Evolutionary conservation across 2,329 filamentous ascomycete genomes (phyloP).

Genomic region (Leptographium procerum): DNA sequence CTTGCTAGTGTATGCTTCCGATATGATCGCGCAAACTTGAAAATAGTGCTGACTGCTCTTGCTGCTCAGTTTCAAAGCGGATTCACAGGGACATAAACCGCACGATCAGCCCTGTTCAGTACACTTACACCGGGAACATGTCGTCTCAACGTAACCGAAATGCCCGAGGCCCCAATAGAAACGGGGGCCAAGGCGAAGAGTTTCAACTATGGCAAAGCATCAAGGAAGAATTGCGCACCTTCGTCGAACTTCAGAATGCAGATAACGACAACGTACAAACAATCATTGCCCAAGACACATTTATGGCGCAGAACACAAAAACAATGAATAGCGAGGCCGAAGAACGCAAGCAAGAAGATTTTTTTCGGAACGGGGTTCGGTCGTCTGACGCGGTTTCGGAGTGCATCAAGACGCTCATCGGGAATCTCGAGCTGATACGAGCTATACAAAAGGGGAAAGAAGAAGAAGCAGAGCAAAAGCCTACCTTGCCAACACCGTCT

Average conservation of each 20-base stretch:
- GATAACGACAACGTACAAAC: conserved; percentile 26
- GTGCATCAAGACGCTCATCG: conserved; percentile 22
- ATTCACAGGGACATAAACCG: background rate
- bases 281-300: conserved; percentile 27
- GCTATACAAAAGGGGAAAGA: conserved; percentile 31
- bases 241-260: conserved; percentile 26
- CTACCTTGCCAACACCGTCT: conserved; percentile 10
- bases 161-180: conserved; percentile 22
- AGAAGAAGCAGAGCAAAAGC: conserved; percentile 21
- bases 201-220: conserved; percentile 27
- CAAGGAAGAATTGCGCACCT: conserved; percentile 24
- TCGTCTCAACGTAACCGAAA: conserved; percentile 18
- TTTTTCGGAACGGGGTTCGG: conserved; percentile 18
- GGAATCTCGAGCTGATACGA: conserved; percentile 26
- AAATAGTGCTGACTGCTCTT: background rate
- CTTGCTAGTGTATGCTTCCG: background rate
- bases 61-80: background rate
- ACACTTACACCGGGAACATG: conserved; percentile 3
- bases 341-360: conserved; percentile 17
- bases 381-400: conserved; percentile 23
- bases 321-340: conserved; percentile 19
- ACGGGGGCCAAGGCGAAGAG: conserved; percentile 31
- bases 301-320: conserved; percentile 25
- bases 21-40: background rate
- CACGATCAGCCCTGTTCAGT: background rate